Evolutionary conservation across 805 yeast species (phyloP), one percentile per base, ranked within the genome.

Genomic region (Komagataella pastoris): DNA sequence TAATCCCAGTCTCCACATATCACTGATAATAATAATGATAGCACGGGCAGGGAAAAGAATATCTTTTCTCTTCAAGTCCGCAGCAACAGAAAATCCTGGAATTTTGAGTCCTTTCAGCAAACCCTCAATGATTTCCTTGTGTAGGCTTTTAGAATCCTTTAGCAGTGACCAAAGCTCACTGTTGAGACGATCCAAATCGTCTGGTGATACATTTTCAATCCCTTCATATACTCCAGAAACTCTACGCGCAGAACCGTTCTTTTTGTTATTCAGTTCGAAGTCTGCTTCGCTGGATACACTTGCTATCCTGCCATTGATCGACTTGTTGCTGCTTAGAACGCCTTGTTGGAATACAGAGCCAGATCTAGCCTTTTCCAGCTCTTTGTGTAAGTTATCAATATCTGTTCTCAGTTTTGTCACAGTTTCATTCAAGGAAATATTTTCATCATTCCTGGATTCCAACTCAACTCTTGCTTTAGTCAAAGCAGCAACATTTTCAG

Each of bases 1-100:
- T 60, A 89, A 77, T 2, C 98, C 98, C 49, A 91, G 74, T 68
- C 98, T 79, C 99, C 99, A 93, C 98, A 93, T 89, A 66, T 93
- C 99, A 61, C 95, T 83, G 56, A 91, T 73, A 40, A 91, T 84
- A 57, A 93, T 85, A 61, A 93, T 91, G 61, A 93, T 81, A 57
- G 93, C 88, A 73, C 97, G 81, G 1, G 97, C 93, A 24, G 99
- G 99, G 81, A 89, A 93, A 51, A 93, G 73, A 8, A 91, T 95
- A 65, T 93, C 98, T 62, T 89, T 88, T 63, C 88, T 79, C 14
- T 90, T 81, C 56, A 88, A 72, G 60, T 83, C 88, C 48, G 88
- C 83, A 47, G 93, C 89, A 49, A 85, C 88, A 54, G 88, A 85
- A 19, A 95, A 84, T 44, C 83, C 80, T 47, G 98, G 97, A 51